Evolutionary conservation across 164 flowering plant genomes (phyloP), one percentile per base, ranked within the genome.

Genomic region (Aristolochia californica): DNA sequence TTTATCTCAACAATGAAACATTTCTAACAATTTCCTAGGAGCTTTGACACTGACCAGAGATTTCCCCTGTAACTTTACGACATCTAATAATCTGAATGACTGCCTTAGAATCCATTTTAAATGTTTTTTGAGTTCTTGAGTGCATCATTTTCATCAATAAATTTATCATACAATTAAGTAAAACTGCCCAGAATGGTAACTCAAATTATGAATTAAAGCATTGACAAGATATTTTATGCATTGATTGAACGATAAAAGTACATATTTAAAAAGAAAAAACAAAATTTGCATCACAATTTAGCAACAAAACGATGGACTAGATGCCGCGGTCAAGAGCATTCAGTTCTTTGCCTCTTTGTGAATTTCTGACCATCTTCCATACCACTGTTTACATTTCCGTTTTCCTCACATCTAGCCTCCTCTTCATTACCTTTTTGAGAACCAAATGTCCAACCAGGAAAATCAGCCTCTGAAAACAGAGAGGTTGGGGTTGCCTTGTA

Each of bases 371-470:
- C 57, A n/a, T 61, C 65, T 18, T 62, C 74, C 52, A 56, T 55
- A 43, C 60, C 54, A 48, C 34, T 26, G 48, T 55, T 21, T 7
- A 5, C 20, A 9, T 4, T 64, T 15, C 18, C 47, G 18, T 55
- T 65, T 25, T 59, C 59, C 18, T 43, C 58, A 5, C 20, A 49
- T 14, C 4, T 60, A 23, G 26, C 52, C 16, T 73, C 53, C 43
- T 54, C 16, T 54, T 60, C 64, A 53, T 45, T 50, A n/a, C 47
- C 40, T 17, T 69, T 72, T 7, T 66, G 76, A 5, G 27, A 38
- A 30, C 68, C 68, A 62, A 91, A 87, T 23, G 80, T 74, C 97
- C 98, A 89, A 20, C 97, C 91, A 23, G 79, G 58, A 73, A 87
- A 87, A 64, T 93, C 97, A 48, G 79, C 60, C 30, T 81, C 91